These are phyloP conservation scores for Erythrobasidium yunnanense DNA, from an alignment of 768 basidiomycete species.

Conservation along the genomic window DNA sequence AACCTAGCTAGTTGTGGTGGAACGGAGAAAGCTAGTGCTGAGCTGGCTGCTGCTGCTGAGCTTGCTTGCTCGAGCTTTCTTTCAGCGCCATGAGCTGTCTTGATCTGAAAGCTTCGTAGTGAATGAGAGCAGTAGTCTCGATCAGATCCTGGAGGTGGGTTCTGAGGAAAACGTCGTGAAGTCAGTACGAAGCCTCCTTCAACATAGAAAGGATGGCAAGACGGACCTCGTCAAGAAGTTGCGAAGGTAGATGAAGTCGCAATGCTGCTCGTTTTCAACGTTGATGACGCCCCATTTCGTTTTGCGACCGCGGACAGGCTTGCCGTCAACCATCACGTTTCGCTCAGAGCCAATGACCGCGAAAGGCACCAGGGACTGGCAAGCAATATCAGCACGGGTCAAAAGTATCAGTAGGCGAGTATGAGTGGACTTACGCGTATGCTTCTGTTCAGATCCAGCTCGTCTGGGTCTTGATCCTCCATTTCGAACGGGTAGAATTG, in stretches of 20 bases:
- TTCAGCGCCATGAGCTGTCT: conserved; percentile 95
- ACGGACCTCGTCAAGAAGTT: conserved; percentile 85
- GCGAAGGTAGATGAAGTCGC: conserved; percentile 93
- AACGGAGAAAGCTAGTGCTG: no score
- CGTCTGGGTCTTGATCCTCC: conserved; percentile 88
- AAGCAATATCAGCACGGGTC: neutral
- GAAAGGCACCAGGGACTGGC: conserved; percentile 84
- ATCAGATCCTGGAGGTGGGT: conserved; percentile 97
- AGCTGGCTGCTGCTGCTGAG: neutral
- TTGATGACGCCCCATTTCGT: conserved; percentile 98
- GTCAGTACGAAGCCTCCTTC: neutral
- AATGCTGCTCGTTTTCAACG: conserved; percentile 90
- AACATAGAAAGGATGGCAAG: neutral
- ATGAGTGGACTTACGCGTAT: conserved; percentile 59
- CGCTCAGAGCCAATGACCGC: conserved; percentile 95
- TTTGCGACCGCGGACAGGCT: conserved; percentile 86
- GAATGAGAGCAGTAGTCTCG: conserved; percentile 96
- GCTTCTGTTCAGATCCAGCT: conserved; percentile 72
- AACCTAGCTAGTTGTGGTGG: no score
- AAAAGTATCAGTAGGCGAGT: neutral
- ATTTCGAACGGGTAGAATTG: conserved; percentile 78
- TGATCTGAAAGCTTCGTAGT: conserved; percentile 98
- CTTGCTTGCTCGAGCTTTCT: conserved; percentile 58
- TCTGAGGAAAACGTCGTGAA: conserved; percentile 44
- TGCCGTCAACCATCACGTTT: conserved; percentile 89